These are phyloP conservation scores for Linanthus parryae DNA, from an alignment of 148 eudicot species.

Conservation along the genomic window DNA sequence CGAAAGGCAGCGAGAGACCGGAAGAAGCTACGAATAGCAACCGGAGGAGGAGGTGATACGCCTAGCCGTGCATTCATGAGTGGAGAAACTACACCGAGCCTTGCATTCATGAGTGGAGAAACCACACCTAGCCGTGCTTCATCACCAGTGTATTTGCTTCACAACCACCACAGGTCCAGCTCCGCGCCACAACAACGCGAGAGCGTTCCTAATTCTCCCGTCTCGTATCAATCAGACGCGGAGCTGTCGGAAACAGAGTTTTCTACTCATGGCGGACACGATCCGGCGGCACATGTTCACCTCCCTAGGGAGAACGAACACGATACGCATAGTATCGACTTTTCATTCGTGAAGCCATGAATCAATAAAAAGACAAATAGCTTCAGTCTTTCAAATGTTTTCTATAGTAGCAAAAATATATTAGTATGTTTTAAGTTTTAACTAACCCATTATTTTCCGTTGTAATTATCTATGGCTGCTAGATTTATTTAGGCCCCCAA, in stretches of 20 bases:
- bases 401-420: neutral
- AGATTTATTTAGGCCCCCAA: too few species aligned
- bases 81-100: slow-evolving; percentile 17
- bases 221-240: slow-evolving; percentile 6
- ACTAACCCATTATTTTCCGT: too few species aligned
- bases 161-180: slow-evolving; percentile 10
- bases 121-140: slow-evolving; percentile 22
- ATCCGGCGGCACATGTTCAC: neutral
- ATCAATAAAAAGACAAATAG: neutral
- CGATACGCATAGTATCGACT: slow-evolving; percentile 10
- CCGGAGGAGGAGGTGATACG: neutral
- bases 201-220: slow-evolving; percentile 15
- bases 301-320: slow-evolving; percentile 1
- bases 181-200: slow-evolving; percentile 4
- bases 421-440: too few species aligned
- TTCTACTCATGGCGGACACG: slow-evolving; percentile 5
- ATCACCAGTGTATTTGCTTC: slow-evolving; percentile 28
- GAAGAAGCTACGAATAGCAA: slow-evolving; percentile 16
- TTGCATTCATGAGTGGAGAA: slow-evolving; percentile 3
- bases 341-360: slow-evolving; percentile 17
- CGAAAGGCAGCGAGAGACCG: slow-evolving; percentile 26
- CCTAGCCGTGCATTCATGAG: slow-evolving; percentile 7
- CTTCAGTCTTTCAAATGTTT: neutral
- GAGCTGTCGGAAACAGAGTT: slow-evolving; percentile 13
- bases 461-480: too few species aligned